Base-by-base conservation (phyloP, 768 basidiomycete species). In the Mycena rosella region DNA sequence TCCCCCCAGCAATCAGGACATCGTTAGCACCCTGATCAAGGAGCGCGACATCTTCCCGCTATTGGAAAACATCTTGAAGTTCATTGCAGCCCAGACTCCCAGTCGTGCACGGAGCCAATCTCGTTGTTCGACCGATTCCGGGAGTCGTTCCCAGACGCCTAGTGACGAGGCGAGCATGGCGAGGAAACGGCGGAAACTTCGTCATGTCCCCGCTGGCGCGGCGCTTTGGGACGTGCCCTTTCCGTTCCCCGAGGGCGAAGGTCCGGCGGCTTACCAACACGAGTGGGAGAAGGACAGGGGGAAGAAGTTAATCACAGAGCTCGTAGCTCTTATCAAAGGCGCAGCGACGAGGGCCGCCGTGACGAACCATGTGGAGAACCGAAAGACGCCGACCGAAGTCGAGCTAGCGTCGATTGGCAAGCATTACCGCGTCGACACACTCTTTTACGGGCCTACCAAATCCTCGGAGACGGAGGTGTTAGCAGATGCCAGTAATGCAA, bases 151-250 rank as follows among this genome's bases (percentile, higher is more conserved):
- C 24, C 63, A 70, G 18, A 67, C 69, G 42, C 69, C 73, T 9
- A 59, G 70, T 15, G 45, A 30, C 22, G 70, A 49, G 45, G 60
- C 48, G n/a, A 30, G 73, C 17, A 73, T 82, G 8, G 52, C 72
- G 22, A 94, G 92, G 78, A 88, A 87, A 67, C 85, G 66, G 13
- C 58, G 92, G 30, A 91, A 86, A 71, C 80, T 94, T 17, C 83
- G 82, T 63, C 79, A 81, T 11, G 92, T 95, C 17, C 93, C 93
- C 36, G 93, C 93, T 24, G 93, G 93, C 14, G 93, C 93, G 1
- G 84, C 77, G 1, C 92, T 94, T 73, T 95, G 93, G 93, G 92
- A 94, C 71, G 86, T 94, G 0, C 93, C 93, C 0, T 94, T 89
- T 75, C 93, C 93, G 8, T 94, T 94, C 69, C 78, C 76, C 44